Evolutionary conservation across 495 filamentous ascomycete species (phyloP), one percentile per base, ranked within the genome.

Genomic region (Aspergillus panamensis): DNA sequence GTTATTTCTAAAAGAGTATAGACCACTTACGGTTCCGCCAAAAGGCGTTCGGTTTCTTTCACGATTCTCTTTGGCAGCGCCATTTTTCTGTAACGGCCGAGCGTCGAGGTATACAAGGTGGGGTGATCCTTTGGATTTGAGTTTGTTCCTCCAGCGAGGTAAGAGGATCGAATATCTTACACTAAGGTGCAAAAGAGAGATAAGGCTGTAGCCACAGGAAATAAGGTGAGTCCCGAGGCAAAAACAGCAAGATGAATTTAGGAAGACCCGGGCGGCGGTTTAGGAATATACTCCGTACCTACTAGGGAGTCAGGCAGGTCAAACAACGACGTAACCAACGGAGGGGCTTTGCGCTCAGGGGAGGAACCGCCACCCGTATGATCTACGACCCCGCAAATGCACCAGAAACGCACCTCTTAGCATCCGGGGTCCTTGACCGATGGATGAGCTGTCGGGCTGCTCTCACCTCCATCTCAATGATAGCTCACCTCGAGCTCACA

Each of bases 41-140:
- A 90, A 51, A 99, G 83, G 62, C 94, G 88, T 76, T 99, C 93
- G 5, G 94, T 99, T 81, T 99, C 94, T 75, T 99, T 99, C 59
- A 97, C 81, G 60, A 99, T 99, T 62, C 94, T 80, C 80, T 99
- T 99, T 3, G 94, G 93, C 54, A 97, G 82, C 33, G 89, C 86
- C 84, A 89, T 88, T 40, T 55, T 62, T 61, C 57, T 49, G 31
- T 40, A 49, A 35, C 20, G 8, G 25, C 42, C 43, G 47, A 37
- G 32, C 44, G 50, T 40, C 31, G 19, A 14, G 37, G 17, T 43
- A 51, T 50, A 33, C 25, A 21, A 32, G 48, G 56, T 42, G 56
- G 56, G 56, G 56, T 47, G 51, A 47, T 29, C 37, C 20, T 54
- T 54, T 16, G 31, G 32, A 32, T 48, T 49, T 42, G 29, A 37